Percentiles rank a stretch among this genome's conserved stretches.
Conservation (phyloP, 768 basidiomycete genomes). For the Boletus rufocinnamomeus region DNA sequence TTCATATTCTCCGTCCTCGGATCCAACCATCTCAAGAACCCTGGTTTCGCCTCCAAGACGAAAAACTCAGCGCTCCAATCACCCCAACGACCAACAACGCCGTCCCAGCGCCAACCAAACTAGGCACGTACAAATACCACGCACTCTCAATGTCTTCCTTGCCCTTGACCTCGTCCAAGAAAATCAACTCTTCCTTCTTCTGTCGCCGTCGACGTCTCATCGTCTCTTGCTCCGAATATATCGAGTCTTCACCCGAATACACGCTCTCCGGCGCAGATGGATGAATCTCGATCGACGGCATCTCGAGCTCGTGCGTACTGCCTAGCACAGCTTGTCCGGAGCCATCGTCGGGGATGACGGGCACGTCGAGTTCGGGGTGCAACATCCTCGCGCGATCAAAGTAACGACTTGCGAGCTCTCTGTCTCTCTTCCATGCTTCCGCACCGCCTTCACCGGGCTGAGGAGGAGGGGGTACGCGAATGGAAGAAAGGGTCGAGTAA, state of each 20-base stretch:
- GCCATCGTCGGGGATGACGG: constrained; percentile 56
- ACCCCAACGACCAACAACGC: constrained; percentile 78
- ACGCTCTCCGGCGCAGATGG: constrained; percentile 30
- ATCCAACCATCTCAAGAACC: constrained; percentile 42
- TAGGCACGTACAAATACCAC: constrained; percentile 81
- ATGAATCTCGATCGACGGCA: constrained; percentile 65
- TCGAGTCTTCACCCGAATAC: constrained; percentile 28
- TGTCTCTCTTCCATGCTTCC: constrained; percentile 74
- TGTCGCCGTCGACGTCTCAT: constrained; percentile 48
- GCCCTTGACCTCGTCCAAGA: constrained; percentile 45
- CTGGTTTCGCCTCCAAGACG: constrained; percentile 66
- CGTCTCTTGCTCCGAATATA: constrained; percentile 34
- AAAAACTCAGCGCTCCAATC: constrained; percentile 76
- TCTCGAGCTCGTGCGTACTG: constrained; percentile 51
- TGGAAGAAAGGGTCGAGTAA: constrained; percentile 74
- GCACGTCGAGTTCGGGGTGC: constrained; percentile 67
- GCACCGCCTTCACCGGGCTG: constrained; percentile 58
- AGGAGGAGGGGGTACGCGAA: constrained; percentile 60
- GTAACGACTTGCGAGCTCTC: constrained; percentile 66
- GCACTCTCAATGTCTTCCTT: constrained; percentile 64
- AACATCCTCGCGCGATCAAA: constrained; percentile 70
- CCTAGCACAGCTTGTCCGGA: constrained; percentile 29
- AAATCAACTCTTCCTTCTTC: constrained; percentile 59
- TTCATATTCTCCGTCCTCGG: not conserved
- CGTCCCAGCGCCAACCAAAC: constrained; percentile 81